Conservation (phyloP, 2,329 filamentous ascomycete species). For the Chrysoporthe austroafricana region DNA sequence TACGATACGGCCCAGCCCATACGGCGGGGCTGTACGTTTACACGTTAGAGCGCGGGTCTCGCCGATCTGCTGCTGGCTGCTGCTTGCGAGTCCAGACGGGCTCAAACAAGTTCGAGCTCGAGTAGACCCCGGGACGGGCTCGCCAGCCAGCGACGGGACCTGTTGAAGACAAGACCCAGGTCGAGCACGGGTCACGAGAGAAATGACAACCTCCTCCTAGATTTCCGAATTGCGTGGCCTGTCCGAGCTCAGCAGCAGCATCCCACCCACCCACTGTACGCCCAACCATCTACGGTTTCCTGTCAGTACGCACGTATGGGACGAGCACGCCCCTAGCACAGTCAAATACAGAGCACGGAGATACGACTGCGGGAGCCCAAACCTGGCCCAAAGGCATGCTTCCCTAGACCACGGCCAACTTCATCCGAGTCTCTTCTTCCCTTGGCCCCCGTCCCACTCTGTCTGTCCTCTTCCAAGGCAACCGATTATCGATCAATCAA, state of each 20-base stretch:
- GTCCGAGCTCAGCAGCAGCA: background rate
- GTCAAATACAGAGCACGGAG: background rate
- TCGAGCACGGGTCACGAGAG: slow-evolving; percentile 2
- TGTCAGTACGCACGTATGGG: background rate
- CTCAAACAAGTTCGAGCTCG: background rate
- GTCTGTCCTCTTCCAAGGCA: background rate
- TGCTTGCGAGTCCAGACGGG: background rate
- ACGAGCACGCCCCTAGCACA: background rate
- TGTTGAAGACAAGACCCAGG: slow-evolving; percentile 2
- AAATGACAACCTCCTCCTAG: slow-evolving; percentile 6
- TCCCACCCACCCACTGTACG: background rate
- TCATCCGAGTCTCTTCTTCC: background rate
- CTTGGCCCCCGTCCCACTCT: background rate
- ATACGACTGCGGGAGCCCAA: background rate
- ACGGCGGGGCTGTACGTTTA: background rate
- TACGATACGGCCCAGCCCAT: background rate
- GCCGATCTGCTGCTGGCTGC: background rate
- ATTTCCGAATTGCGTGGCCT: slow-evolving; percentile 6
- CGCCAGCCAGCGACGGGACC: background rate
- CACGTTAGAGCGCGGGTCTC: background rate
- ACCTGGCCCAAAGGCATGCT: background rate
- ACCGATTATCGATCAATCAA: too few relatives aligned
- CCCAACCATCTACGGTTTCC: background rate
- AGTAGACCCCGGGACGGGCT: background rate
- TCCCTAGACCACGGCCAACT: slow-evolving; percentile 2